Evolutionary conservation across 371 early-diverging fungal species (phyloP).

Genomic region (Catenaria anguillulae): DNA sequence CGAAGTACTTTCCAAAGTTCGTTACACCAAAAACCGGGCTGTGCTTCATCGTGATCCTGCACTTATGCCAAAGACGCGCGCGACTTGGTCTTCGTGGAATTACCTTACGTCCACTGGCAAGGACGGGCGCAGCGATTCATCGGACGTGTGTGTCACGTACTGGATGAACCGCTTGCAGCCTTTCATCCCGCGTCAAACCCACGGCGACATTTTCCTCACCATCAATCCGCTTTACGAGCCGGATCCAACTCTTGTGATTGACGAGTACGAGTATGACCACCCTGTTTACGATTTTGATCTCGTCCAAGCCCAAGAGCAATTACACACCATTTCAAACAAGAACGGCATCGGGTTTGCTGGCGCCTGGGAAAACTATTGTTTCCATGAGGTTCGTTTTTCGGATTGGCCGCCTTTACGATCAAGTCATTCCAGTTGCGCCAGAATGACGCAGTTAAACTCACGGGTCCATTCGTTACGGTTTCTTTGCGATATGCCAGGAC

Average conservation of each 20-base stretch:
- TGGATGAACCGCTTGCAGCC: constrained; percentile 47
- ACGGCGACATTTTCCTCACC: constrained; percentile 38
- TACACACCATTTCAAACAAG: constrained; percentile 20
- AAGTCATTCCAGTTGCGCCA: background rate
- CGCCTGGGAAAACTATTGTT: constrained; percentile 49
- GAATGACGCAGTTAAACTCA: background rate
- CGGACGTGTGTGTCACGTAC: constrained; percentile 32
- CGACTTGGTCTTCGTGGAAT: constrained; percentile 41
- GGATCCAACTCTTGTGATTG: constrained; percentile 18
- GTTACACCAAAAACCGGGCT: constrained; percentile 29
- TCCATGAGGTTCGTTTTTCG: too few relatives aligned
- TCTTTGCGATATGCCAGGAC: constrained; percentile 25
- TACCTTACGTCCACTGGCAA: constrained; percentile 24
- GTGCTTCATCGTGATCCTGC: constrained; percentile 31
- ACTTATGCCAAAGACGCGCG: constrained; percentile 37
- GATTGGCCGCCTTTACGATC: constrained; percentile 10
- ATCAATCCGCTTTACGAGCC: constrained; percentile 40
- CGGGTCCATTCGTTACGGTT: too few relatives aligned
- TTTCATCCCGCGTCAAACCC: constrained; percentile 20
- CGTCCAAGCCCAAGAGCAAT: constrained; percentile 17
- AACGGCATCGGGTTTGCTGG: constrained; percentile 23
- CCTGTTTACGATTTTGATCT: constrained; percentile 26
- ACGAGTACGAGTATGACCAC: constrained; percentile 30
- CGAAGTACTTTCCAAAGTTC: constrained; percentile 24
- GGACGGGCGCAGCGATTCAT: constrained; percentile 3